Evolutionary conservation across 441 rosid species (phyloP).

Genomic region (Capsella rubella): DNA sequence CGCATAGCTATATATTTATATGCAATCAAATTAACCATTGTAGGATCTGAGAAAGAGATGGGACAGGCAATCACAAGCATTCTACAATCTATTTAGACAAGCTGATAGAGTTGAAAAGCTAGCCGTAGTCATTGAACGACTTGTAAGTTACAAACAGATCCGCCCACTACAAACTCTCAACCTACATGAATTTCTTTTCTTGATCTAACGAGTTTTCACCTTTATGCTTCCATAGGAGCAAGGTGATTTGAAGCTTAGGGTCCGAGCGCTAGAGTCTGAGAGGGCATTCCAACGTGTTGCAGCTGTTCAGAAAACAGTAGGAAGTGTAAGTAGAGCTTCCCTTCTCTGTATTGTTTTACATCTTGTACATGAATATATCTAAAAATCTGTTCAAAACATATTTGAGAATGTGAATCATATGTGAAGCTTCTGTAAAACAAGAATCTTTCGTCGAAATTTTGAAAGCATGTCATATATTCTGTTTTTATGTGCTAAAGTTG

Average conservation of each 20-base stretch:
- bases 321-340: slow-evolving; percentile 71
- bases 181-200: not conserved
- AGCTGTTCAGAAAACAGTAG: slow-evolving; percentile 92
- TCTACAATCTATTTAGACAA: slow-evolving; percentile 95
- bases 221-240: slow-evolving; percentile 69
- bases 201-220: not conserved
- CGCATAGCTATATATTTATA: slow-evolving; percentile 24
- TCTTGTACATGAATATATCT: not conserved
- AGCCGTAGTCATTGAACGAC: slow-evolving; percentile 81
- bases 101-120: slow-evolving; percentile 97
- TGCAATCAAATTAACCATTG: slow-evolving; percentile 33
- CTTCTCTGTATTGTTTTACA: not conserved
- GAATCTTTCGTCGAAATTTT: not conserved
- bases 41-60: slow-evolving; percentile 95
- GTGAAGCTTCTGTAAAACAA: not conserved
- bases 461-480: slow-evolving; percentile 2
- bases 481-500: slow-evolving; percentile 1
- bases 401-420: not conserved
- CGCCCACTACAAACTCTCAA: not conserved
- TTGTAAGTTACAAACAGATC: slow-evolving; percentile 58
- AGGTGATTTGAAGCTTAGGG: slow-evolving; percentile 99
- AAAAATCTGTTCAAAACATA: not conserved
- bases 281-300: slow-evolving; percentile 98
- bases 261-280: slow-evolving; percentile 92
- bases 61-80: slow-evolving; percentile 94